phyloP scores from a whole-genome alignment of 441 rosid genomes.

The Populus hybrid region DNA sequence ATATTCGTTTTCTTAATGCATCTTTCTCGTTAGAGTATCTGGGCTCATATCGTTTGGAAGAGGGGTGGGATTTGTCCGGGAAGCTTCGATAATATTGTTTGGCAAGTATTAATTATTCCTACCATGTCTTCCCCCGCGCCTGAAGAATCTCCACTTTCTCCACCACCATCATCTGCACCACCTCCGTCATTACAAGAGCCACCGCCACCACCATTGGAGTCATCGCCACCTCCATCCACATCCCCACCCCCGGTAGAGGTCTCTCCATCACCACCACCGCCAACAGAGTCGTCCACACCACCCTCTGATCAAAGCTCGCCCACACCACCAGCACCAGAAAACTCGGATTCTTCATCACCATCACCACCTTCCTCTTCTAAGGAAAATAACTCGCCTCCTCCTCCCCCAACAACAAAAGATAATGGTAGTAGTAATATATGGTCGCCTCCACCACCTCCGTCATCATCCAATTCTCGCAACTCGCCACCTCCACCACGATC shows the following conservation, averaged over 20 bases:
- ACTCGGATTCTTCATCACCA: slow-evolving; percentile 30
- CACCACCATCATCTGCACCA: background rate
- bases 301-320: background rate
- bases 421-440: background rate
- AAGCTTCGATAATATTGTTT: background rate
- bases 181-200: background rate
- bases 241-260: slow-evolving; percentile 19
- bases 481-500: slow-evolving; percentile 24
- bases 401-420: slow-evolving; percentile 11
- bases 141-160: slow-evolving; percentile 27
- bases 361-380: slow-evolving; percentile 34
- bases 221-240: slow-evolving; percentile 10
- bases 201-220: background rate
- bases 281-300: background rate
- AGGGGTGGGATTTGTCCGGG: background rate
- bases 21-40: background rate
- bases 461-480: slow-evolving; percentile 5
- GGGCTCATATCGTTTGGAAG: background rate
- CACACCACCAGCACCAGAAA: slow-evolving; percentile 15
- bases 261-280: slow-evolving; percentile 27
- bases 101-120: background rate
- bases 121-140: slow-evolving; percentile 30
- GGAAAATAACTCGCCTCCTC: slow-evolving; percentile 19
- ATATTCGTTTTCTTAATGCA: background rate
- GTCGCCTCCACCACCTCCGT: slow-evolving; percentile 27